These are phyloP conservation scores for Lagenidium sp. DNA, from an alignment of 352 stramenopile species.

Conservation along the genomic window DNA sequence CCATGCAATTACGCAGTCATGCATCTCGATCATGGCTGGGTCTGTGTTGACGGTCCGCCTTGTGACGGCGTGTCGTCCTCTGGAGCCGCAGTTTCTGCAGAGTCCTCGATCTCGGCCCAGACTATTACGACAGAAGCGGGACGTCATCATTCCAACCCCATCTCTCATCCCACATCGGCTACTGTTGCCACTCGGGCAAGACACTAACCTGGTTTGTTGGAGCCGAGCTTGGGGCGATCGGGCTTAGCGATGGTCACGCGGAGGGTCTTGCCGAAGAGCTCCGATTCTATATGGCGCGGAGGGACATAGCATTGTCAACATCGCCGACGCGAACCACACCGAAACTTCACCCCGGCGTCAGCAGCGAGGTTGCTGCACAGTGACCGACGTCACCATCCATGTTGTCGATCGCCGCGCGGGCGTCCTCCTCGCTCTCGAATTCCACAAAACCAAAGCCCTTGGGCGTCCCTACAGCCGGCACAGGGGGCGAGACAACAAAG, in stretches of 20 bases:
- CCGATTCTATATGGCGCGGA: constrained; percentile 47
- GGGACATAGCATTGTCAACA: constrained; percentile 6
- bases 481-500: no score
- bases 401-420: constrained; percentile 91
- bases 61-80: no score
- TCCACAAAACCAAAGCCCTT: constrained; percentile 94
- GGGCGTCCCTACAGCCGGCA: constrained; percentile 35
- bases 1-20: no score
- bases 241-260: constrained; percentile 89
- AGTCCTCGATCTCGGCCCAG: constrained; percentile 45
- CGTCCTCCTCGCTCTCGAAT: constrained; percentile 86
- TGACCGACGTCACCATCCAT: constrained; percentile 87
- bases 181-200: no score
- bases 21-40: constrained; percentile 4
- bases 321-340: neutral
- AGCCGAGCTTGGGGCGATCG: constrained; percentile 63
- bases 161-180: neutral
- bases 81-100: constrained; percentile 5
- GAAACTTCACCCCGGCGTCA: no score
- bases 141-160: neutral
- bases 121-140: constrained; percentile 17
- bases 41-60: no score
- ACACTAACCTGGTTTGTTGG: constrained; percentile 65
- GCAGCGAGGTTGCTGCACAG: neutral
- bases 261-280: constrained; percentile 89